Percentiles rank a stretch among this genome's conserved stretches.
phyloP scores from a whole-genome alignment of 2,329 filamentous ascomycete genomes.

The Cordyceps fumosorosea region DNA sequence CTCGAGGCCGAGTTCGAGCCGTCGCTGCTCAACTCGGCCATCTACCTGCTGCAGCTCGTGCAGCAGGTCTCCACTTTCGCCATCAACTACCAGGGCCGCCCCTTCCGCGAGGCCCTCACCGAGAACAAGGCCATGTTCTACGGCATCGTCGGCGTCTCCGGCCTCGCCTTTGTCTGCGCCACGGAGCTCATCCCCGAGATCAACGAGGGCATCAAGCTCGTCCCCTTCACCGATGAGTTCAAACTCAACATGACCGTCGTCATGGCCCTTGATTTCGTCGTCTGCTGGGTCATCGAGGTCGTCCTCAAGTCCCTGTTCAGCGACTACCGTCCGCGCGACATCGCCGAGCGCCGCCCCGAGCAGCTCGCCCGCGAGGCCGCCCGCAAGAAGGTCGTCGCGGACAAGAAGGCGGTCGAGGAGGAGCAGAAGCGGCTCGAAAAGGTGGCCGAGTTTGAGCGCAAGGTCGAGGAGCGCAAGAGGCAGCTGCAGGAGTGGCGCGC shows the following conservation, averaged over 20 bases:
- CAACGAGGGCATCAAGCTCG: slow-evolving; percentile 86
- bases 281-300: slow-evolving; percentile 84
- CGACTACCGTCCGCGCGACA: slow-evolving; percentile 90
- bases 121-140: slow-evolving; percentile 99
- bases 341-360: slow-evolving; percentile 77
- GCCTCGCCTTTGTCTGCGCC: slow-evolving; percentile 86
- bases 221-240: slow-evolving; percentile 85
- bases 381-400: slow-evolving; percentile 55
- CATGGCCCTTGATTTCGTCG: slow-evolving; percentile 83
- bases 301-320: slow-evolving; percentile 79
- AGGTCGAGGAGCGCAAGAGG: slow-evolving; percentile 44
- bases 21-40: slow-evolving; percentile 89
- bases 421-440: slow-evolving; percentile 48
- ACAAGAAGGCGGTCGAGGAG: slow-evolving; percentile 40
- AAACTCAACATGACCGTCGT: slow-evolving; percentile 74
- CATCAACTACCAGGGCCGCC: slow-evolving; percentile 98
- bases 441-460: slow-evolving; percentile 53
- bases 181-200: slow-evolving; percentile 94
- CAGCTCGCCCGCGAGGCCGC: slow-evolving; percentile 71
- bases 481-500: slow-evolving; percentile 42
- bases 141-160: slow-evolving; percentile 84
- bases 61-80: slow-evolving; percentile 99
- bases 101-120: slow-evolving; percentile 90
- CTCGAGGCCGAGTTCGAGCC: slow-evolving; percentile 92
- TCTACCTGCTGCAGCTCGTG: slow-evolving; percentile 95